These are phyloP conservation scores for Trichoderma asperellum DNA, from an alignment of 2,329 filamentous ascomycete genomes.

Conservation along the genomic window DNA sequence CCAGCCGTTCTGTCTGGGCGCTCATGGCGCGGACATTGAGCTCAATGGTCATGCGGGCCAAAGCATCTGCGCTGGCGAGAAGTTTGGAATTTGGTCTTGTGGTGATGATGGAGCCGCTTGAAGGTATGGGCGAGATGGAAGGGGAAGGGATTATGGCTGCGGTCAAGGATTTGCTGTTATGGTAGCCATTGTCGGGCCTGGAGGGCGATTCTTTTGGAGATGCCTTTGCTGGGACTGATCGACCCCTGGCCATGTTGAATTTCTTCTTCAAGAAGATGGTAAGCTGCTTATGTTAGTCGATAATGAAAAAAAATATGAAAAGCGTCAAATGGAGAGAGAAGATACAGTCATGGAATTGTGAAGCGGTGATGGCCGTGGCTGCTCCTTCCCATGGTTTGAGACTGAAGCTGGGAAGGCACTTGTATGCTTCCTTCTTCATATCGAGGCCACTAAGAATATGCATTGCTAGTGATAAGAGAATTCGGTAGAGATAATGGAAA, in stretches of 20 bases:
- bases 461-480: no score
- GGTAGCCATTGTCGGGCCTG: not conserved
- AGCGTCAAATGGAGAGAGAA: not conserved
- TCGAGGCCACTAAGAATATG: not conserved
- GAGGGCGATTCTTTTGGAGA: not conserved
- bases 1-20: constrained; percentile 38
- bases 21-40: constrained; percentile 41
- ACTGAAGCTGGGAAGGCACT: not conserved
- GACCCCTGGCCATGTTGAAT: constrained; percentile 21
- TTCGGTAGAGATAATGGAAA: no score
- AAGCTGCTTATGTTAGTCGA: not conserved
- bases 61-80: constrained; percentile 39
- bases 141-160: not conserved
- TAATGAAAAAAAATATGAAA: not conserved
- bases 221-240: constrained; percentile 22
- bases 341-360: not conserved
- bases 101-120: not conserved
- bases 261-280: no score
- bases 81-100: constrained; percentile 25
- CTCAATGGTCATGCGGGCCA: constrained; percentile 46
- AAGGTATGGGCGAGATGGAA: constrained; percentile 1
- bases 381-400: not conserved
- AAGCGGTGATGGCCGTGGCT: not conserved
- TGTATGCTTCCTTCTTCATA: not conserved
- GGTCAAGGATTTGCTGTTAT: not conserved